Evolutionary conservation across 2,329 filamentous ascomycete species (phyloP).

Genomic region (Didymella lethalis): DNA sequence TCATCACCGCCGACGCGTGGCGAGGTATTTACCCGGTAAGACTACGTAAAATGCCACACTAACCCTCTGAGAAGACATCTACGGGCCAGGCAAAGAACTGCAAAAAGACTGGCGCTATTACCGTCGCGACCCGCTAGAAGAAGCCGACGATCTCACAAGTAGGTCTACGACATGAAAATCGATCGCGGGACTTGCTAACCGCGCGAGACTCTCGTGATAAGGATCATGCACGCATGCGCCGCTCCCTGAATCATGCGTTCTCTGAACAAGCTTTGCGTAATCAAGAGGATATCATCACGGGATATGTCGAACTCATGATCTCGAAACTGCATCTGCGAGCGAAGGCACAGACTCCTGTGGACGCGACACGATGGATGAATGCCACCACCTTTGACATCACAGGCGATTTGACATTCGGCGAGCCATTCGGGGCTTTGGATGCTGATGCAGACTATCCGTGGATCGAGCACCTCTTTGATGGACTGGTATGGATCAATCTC

Average conservation of each 20-base stretch:
- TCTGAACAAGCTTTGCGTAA: neutral
- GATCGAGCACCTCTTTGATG: constrained; percentile 42
- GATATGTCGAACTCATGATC: neutral
- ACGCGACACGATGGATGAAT: constrained; percentile 30
- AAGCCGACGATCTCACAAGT: neutral
- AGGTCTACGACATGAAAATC: neutral
- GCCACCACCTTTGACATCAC: constrained; percentile 35
- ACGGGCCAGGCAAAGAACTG: neutral
- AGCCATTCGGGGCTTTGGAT: constrained; percentile 41
- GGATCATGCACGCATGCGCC: neutral
- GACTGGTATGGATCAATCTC: constrained; percentile 26
- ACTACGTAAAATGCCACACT: neutral
- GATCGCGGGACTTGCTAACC: neutral
- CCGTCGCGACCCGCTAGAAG: neutral
- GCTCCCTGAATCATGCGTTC: neutral
- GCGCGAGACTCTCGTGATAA: neutral
- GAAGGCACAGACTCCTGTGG: constrained; percentile 9
- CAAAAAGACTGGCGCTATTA: constrained; percentile 1
- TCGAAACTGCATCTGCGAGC: neutral
- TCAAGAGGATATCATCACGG: neutral
- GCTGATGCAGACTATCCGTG: constrained; percentile 43
- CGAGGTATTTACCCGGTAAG: neutral
- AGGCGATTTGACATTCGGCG: constrained; percentile 46
- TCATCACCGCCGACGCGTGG: neutral
- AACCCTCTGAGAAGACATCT: neutral